Base-by-base conservation (phyloP, 257 asterid species). In the Solanum microdontum region DNA sequence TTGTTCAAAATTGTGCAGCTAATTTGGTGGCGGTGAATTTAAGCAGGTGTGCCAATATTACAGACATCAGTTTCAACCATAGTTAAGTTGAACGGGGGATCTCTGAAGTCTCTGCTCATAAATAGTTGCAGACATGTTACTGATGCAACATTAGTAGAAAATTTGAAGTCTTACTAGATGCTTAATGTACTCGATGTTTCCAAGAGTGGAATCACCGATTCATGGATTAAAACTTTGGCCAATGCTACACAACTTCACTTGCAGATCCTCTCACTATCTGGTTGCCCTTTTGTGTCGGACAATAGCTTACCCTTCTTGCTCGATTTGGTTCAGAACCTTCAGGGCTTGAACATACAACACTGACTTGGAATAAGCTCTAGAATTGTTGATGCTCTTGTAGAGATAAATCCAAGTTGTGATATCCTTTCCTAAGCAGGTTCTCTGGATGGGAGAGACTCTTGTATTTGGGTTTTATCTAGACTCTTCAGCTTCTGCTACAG, bases 161-260 rank as follows among this genome's bases (percentile, higher is more conserved):
- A 95, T 83, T 94, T 94, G 1, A 89, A 69, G 39, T 89, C 88
- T 62, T 97, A 99, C 90, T 91, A 84, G 2, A 62, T 90, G 64
- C 87, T 95, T 30, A 74, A 80, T 70, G 98, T 95, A 60, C 94
- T 95, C 1, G 95, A 95, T 88, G 91, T 94, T 88, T 94, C 99
- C 26, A 84, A 87, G 51, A 87, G 92, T 86, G 88, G 89, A 62
- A 88, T 95, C 82, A 92, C 95, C 0, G 97, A 95, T 88, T 89
- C 88, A 2, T 97, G 99, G 36, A 83, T 94, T 82, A 91, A 92
- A 3, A 87, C 88, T 58, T 79, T 97, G 90, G 94, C 98, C 66
- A 64, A 89, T 48, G 94, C 95, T 72, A 87, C 68, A 87, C 92
- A 92, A 64, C 91, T 94, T 86, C 86, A 74, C 62, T 43, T 95